Evolutionary conservation across 129 eudicot genomes (phyloP).

Genomic region (Solidago caesia): DNA sequence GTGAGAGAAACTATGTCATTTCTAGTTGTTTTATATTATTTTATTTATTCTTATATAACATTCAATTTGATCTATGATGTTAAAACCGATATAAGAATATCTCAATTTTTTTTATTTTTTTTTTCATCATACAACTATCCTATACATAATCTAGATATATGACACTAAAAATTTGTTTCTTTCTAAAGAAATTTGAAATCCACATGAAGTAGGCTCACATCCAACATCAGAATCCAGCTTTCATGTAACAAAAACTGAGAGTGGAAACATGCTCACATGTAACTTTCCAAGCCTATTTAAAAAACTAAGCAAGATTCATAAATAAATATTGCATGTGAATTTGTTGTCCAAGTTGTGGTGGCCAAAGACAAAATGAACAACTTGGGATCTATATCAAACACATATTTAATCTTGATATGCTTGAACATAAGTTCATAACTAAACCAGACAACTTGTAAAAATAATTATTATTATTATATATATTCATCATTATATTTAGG

Average conservation of each 20-base stretch:
- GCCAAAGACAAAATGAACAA: constrained; percentile 33
- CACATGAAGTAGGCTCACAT: constrained; percentile 22
- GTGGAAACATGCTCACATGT: constrained; percentile 43
- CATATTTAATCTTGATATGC: not conserved
- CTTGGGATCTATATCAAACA: constrained; percentile 6
- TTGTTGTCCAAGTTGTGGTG: constrained; percentile 38
- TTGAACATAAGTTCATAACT: not conserved
- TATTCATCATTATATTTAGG: too few species aligned
- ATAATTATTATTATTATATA: too few species aligned
- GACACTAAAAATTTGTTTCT: not conserved
- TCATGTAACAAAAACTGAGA: constrained; percentile 21
- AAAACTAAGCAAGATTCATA: constrained; percentile 19
- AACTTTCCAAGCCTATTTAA: constrained; percentile 19
- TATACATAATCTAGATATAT: not conserved
- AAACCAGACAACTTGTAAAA: not conserved
- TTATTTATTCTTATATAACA: too few species aligned
- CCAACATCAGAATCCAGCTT: constrained; percentile 29
- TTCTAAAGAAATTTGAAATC: not conserved
- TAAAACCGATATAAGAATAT: too few species aligned
- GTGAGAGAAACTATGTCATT: too few species aligned
- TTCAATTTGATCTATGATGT: too few species aligned
- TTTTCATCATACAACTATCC: not conserved
- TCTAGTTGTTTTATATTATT: too few species aligned
- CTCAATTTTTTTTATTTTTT: too few species aligned
- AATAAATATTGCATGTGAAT: constrained; percentile 37